Evolutionary conservation across 768 basidiomycete genomes (phyloP), one percentile per base, ranked within the genome.

Genomic region (Mycena sanguinolenta): DNA sequence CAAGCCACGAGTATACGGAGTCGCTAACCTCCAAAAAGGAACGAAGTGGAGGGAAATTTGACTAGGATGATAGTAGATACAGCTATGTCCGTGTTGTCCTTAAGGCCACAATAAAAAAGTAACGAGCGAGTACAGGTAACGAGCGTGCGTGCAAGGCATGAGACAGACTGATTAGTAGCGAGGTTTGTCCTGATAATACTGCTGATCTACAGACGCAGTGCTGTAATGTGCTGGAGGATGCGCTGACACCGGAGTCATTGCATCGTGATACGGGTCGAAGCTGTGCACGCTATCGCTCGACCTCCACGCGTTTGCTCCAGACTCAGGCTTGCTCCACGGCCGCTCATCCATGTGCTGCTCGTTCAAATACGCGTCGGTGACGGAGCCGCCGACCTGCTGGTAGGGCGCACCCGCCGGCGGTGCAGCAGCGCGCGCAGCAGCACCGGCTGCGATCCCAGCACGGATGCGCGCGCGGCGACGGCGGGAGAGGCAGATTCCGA

Each of bases 381-480:
- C 54, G n/a, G n/a, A n/a, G n/a, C n/a, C n/a, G n/a, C n/a, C n/a
- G n/a, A n/a, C n/a, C n/a, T n/a, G n/a, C 44, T 55, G 32, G 54
- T 72, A 69, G 3, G 67, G 71, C n/a, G n/a, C n/a, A n/a, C n/a
- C n/a, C 16, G 34, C 38, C 4, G 34, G 12, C 16, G 34, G 23
- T n/a, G 59, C 44, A 28, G 46, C 16, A 17, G 38, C 53, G 25
- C 53, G 63, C 1, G 67, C 67, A 8, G 63, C 67, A 49, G 65
- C 69, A 0, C 49, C 55, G 0, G 71, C 63, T 2, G 58, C 59
- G 23, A 73, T 62, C 6, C 52, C 23, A 1, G 58, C 59, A 17
- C 71, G 71, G 10, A 62, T 65, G 39, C 67, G 57, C 16, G 71
- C 59, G 14, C 64, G 63, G 32, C 68, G 68, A 17, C 72, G 64